A percentile compares a stretch with the other conserved stretches of the same genome.
These are phyloP conservation scores for Lasiodiplodia sp. DNA, from an alignment of 2,329 filamentous ascomycete species.

Conservation along the genomic window DNA sequence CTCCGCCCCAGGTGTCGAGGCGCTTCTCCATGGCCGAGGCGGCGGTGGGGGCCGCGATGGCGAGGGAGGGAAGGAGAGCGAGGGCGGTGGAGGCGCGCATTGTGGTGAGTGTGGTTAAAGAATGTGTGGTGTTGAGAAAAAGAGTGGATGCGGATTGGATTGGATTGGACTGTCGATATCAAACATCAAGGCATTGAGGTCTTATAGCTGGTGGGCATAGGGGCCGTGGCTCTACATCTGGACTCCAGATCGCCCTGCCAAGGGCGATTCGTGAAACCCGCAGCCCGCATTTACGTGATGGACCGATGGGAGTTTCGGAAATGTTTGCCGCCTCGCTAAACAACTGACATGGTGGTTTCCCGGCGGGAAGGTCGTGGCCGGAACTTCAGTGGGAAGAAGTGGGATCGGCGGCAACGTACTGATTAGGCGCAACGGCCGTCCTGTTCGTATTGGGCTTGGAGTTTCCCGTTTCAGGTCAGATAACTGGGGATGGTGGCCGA, in stretches of 20 bases:
- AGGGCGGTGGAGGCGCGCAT: slow-evolving; percentile 10
- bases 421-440: background rate
- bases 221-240: background rate
- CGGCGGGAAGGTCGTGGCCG: background rate
- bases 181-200: background rate
- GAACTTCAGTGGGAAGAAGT: fast-evolving
- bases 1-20: slow-evolving; percentile 48
- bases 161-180: too few species aligned
- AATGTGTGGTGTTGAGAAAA: background rate
- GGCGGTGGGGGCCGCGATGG: background rate
- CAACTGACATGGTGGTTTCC: too few species aligned
- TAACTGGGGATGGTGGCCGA: background rate
- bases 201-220: slow-evolving; percentile 2
- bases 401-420: background rate
- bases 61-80: slow-evolving; percentile 3
- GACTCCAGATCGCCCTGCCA: background rate
- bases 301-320: background rate
- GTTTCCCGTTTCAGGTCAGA: background rate
- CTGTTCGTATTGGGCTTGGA: slow-evolving; percentile 5
- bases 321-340: background rate
- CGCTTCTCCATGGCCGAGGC: slow-evolving; percentile 13
- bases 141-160: too few species aligned
- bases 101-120: background rate
- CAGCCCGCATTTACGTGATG: slow-evolving; percentile 6
- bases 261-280: background rate